Percentiles rank a stretch among this genome's conserved stretches.
Conservation (phyloP, 371 early-diverging fungal species). For the Furculomyces boomerangus region DNA sequence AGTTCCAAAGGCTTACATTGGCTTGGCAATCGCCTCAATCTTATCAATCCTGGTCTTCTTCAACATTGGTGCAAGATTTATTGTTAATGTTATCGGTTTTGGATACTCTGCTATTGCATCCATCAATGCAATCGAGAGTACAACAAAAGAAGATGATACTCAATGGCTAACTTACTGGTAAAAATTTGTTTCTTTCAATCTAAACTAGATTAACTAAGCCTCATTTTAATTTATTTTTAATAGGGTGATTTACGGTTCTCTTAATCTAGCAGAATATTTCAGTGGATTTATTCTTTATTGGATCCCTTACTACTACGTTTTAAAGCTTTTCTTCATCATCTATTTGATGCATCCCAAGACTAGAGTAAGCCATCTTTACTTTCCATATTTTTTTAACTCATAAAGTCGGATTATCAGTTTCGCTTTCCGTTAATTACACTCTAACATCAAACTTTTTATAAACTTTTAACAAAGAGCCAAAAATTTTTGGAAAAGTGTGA, state of each 20-base stretch:
- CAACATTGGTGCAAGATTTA: slow-evolving; percentile 62
- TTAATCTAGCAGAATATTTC: slow-evolving; percentile 72
- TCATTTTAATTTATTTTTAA: neutral
- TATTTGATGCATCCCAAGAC: slow-evolving; percentile 69
- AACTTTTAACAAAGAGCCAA: too few relatives aligned
- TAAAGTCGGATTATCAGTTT: slow-evolving; percentile 6
- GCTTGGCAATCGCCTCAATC: slow-evolving; percentile 34
- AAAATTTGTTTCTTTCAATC: slow-evolving; percentile 2
- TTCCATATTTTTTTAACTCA: neutral
- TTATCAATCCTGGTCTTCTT: slow-evolving; percentile 61
- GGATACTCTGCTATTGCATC: slow-evolving; percentile 52
- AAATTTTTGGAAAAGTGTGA: too few relatives aligned
- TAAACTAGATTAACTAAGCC: too few relatives aligned
- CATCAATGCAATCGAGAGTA: neutral
- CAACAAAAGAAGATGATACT: neutral
- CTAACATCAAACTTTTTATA: too few relatives aligned
- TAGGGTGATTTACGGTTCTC: slow-evolving; percentile 70
- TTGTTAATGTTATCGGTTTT: slow-evolving; percentile 72
- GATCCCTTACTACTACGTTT: slow-evolving; percentile 83
- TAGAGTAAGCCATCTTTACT: slow-evolving; percentile 29
- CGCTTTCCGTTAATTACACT: neutral
- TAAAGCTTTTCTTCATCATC: slow-evolving; percentile 72
- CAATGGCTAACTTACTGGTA: slow-evolving; percentile 44
- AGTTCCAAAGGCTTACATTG: slow-evolving; percentile 68
- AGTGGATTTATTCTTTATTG: slow-evolving; percentile 64